Evolutionary conservation across 2,329 filamentous ascomycete species (phyloP), one percentile per base, ranked within the genome.

Genomic region (Fusarium circinatum): DNA sequence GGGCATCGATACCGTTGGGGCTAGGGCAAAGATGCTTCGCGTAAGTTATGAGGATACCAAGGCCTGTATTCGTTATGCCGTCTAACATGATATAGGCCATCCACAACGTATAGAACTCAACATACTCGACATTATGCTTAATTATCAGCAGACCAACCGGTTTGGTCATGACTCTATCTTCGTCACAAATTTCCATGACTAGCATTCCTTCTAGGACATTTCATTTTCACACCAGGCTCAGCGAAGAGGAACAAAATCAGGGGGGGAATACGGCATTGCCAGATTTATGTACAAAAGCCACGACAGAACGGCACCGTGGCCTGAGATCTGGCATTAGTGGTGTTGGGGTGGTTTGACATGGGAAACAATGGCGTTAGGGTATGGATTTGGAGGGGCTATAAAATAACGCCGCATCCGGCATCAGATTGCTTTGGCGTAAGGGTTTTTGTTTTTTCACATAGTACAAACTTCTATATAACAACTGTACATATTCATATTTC

Each of bases 1-100:
- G n/a, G 76, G 76, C 20, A 60, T 78, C 26, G 76, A 78, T 55
- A 78, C 76, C 20, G 69, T 78, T 36, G 76, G 76, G 30, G 76
- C 76, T 22, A 73, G 76, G 55, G 65, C 76, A 28, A 78, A 78
- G 56, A 73, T 78, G 45, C 76, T 78, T 44, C 71, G 76, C 42
- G 76, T 78, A 38, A 76, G 76, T 75, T 7, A 49, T 36, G 24
- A 6, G 28, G 28, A 14, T 30, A 9, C 26, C 39, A 15, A 12
- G 15, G 28, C 20, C n/a, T 28, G 20, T 32, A 13, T 26, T 41
- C 3, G 14, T 20, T 20, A 14, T 41, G 5, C 30, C 41, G 10
- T 66, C 68, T 78, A 55, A 77, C 68, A 45, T 18, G 2, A 7
- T 22, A 2, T 24, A 77, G 76, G 76, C 76, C 30, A 78, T 77